These are phyloP conservation scores for Heracleum sosnowskyi DNA, from an alignment of 129 eudicot genomes.

Conservation along the genomic window DNA sequence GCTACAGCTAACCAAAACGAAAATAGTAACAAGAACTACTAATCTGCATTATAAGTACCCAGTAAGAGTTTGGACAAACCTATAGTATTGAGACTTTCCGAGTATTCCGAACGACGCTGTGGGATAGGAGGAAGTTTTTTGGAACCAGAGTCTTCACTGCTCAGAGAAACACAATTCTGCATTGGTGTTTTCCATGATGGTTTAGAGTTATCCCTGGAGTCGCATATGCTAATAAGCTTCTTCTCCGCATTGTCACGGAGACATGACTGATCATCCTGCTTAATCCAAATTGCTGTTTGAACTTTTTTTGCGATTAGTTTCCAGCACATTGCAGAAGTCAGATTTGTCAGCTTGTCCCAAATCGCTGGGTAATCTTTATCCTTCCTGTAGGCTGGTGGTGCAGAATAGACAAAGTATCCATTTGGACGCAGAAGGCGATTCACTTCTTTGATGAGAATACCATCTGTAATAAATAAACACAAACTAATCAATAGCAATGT, in stretches of 20 bases:
- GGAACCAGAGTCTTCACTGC: conserved; percentile 22
- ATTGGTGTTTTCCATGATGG: conserved; percentile 77
- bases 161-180: conserved; percentile 46
- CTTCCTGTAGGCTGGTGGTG: conserved; percentile 94
- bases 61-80: conserved; percentile 37
- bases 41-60: neutral
- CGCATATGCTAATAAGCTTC: conserved; percentile 57
- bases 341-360: conserved; percentile 69
- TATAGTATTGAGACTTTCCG: conserved; percentile 39
- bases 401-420: conserved; percentile 91
- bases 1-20: neutral
- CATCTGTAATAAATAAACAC: conserved; percentile 41
- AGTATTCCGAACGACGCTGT: conserved; percentile 75
- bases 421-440: conserved; percentile 74
- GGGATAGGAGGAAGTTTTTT: conserved; percentile 73
- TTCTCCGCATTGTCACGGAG: conserved; percentile 56
- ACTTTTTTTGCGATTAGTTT: conserved; percentile 75
- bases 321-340: conserved; percentile 94
- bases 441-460: conserved; percentile 75
- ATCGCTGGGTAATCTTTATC: conserved; percentile 85
- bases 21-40: neutral
- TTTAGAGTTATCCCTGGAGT: conserved; percentile 33
- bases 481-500: neutral
- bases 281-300: conserved; percentile 90
- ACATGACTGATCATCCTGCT: conserved; percentile 53